Evolutionary conservation across 2,329 filamentous ascomycete species (phyloP), one percentile per base, ranked within the genome.

Genomic region (Xylariomycetidae sp.): DNA sequence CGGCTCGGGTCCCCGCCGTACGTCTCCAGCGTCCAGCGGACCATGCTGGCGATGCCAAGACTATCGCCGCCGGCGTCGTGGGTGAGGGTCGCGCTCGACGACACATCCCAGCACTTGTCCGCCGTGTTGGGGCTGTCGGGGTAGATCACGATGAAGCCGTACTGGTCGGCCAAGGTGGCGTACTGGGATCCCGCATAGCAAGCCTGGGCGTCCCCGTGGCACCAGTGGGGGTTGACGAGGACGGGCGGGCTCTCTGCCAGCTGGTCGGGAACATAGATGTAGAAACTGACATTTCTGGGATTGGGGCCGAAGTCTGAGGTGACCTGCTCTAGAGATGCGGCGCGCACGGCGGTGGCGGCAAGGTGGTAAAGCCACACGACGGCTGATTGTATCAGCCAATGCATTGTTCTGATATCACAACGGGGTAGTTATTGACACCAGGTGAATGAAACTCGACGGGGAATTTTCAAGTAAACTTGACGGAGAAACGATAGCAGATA

Each of bases 41-140:
- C 58, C 56, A 62, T 61, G 28, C 57, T 61, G n/a, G 49, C 59
- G 28, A 64, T 58, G 1, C 59, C 58, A 14, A 62, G 48, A 23
- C 59, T 62, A 30, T 64, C 59, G 2, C 61, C 58, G 8, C 60
- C 61, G 1, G 54, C 59, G 17, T 59, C 49, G 22, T 58, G 56
- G 3, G 51, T 53, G 19, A 63, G 23, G 8, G 50, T 53, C 2
- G 37, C 46, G 25, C 43, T 46, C 8, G 68, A 74, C 5, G 70
- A 72, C 2, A 79, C 72, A 37, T 80, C 76, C 74, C 75, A 80
- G 57, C 76, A 80, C 44, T 58, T 61, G 42, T 64, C 62, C 11
- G 50, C 57, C n/a, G 43, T 46, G 40, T 58, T 60, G 13, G 59
- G 53, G 30, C 48, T 50, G 27, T 54, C 47, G 4, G 51, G 51